Conservation (phyloP, 2,329 filamentous ascomycete genomes). For the Colletotrichum siamense region DNA sequence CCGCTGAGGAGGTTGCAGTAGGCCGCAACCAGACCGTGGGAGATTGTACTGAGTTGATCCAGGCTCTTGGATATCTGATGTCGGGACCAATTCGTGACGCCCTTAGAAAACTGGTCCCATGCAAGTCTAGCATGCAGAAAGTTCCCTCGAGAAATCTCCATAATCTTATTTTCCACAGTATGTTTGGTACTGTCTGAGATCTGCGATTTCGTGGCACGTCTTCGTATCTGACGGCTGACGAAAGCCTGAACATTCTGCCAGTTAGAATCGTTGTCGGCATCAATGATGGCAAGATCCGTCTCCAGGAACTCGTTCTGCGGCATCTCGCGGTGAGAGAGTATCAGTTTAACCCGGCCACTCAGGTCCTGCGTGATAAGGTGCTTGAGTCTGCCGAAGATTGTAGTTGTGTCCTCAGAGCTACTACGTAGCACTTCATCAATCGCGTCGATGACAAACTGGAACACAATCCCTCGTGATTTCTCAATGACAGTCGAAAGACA, state of each 20-base stretch:
- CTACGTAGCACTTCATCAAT: background rate
- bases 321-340: fast-evolving
- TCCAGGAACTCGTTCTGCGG: fast-evolving
- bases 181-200: fast-evolving
- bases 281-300: fast-evolving
- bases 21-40: background rate
- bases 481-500: background rate
- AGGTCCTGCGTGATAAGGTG: fast-evolving
- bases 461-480: fast-evolving
- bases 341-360: background rate
- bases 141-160: background rate
- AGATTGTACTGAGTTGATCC: fast-evolving
- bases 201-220: fast-evolving
- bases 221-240: fast-evolving
- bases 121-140: background rate
- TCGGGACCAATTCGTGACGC: fast-evolving
- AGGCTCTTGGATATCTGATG: fast-evolving
- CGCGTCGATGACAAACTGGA: background rate
- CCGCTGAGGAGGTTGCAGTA: background rate
- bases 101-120: background rate
- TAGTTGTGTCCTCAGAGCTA: fast-evolving
- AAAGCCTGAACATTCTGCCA: fast-evolving
- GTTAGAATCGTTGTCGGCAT: background rate
- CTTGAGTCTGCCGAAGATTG: fast-evolving
- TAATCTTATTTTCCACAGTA: fast-evolving